These are phyloP conservation scores for Starmera quercuum DNA, from an alignment of 805 yeast genomes.

Conservation along the genomic window DNA sequence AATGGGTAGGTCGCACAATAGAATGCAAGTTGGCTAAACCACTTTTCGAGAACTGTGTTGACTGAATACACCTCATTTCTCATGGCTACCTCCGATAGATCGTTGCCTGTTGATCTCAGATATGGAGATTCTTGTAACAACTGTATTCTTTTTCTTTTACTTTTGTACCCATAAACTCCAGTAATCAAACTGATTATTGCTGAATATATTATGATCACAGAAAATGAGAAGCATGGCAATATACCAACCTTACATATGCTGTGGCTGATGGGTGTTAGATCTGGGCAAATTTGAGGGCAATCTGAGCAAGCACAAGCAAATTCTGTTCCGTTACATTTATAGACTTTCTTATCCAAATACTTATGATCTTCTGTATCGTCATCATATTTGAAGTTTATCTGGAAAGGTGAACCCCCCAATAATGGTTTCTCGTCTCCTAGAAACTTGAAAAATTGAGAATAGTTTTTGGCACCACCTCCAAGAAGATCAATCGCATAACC, in stretches of 20 bases:
- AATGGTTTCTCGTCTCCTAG: conserved; percentile 92
- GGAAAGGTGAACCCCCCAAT: conserved; percentile 94
- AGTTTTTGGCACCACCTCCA: conserved; percentile 93
- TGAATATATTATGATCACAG: conserved; percentile 45
- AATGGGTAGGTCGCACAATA: conserved; percentile 59
- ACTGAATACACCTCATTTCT: conserved; percentile 33
- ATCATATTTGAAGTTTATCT: conserved; percentile 66
- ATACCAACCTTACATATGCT: conserved; percentile 47
- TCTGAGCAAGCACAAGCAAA: conserved; percentile 89
- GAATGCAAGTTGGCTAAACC: conserved; percentile 44
- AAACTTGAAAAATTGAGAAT: conserved; percentile 69
- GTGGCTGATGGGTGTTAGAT: conserved; percentile 38
- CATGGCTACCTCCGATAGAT: conserved; percentile 8
- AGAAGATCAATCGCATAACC: conserved; percentile 95
- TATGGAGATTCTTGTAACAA: conserved; percentile 37
- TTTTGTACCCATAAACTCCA: conserved; percentile 15
- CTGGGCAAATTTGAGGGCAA: conserved; percentile 77
- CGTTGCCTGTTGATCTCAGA: conserved; percentile 17
- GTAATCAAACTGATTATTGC: conserved; percentile 18
- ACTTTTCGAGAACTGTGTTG: conserved; percentile 38
- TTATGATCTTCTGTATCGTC: conserved; percentile 10
- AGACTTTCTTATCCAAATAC: conserved; percentile 15
- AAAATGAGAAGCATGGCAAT: conserved; percentile 68
- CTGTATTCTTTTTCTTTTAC: conserved; percentile 19
- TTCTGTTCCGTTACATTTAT: conserved; percentile 48